Percentiles rank a stretch among this genome's conserved stretches.
Evolutionary conservation across 495 filamentous ascomycete species (phyloP).

Genomic region (Penicillium longicatenatum): DNA sequence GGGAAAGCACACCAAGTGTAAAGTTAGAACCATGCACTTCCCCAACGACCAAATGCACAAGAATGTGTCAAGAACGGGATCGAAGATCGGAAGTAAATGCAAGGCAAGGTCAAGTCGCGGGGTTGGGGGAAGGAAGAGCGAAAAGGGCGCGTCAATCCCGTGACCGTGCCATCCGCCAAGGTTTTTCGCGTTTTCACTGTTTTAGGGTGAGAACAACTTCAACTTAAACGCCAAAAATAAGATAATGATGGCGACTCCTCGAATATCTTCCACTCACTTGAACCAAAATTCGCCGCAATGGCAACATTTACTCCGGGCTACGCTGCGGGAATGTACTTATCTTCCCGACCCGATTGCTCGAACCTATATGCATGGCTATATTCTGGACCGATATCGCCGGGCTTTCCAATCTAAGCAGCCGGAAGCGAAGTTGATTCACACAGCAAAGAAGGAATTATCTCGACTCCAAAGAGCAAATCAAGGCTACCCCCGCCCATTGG

Average conservation of each 20-base stretch:
- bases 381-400: constrained; percentile 58
- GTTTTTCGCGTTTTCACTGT: constrained; percentile 33
- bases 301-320: constrained; percentile 70
- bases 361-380: constrained; percentile 55
- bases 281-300: constrained; percentile 25
- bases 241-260: constrained; percentile 12
- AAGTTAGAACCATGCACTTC: constrained; percentile 21
- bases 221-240: constrained; percentile 20
- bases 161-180: constrained; percentile 27
- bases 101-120: constrained; percentile 28
- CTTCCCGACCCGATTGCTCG: constrained; percentile 75
- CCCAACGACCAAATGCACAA: constrained; percentile 5
- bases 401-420: constrained; percentile 15
- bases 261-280: constrained; percentile 3
- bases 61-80: constrained; percentile 24
- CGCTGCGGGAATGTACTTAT: constrained; percentile 84
- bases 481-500: constrained; percentile 63
- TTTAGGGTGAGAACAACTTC: constrained; percentile 20
- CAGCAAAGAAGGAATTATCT: constrained; percentile 28
- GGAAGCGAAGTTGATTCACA: constrained; percentile 22
- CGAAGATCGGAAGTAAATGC: constrained; percentile 25
- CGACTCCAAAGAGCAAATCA: constrained; percentile 60
- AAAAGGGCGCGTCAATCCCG: constrained; percentile 40
- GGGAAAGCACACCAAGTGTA: constrained; percentile 28
- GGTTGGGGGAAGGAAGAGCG: constrained; percentile 19